A percentile compares a stretch with the other conserved stretches of the same genome.
Evolutionary conservation across 106 monocot species (phyloP).

Genomic region (Dendrobium nobile): DNA sequence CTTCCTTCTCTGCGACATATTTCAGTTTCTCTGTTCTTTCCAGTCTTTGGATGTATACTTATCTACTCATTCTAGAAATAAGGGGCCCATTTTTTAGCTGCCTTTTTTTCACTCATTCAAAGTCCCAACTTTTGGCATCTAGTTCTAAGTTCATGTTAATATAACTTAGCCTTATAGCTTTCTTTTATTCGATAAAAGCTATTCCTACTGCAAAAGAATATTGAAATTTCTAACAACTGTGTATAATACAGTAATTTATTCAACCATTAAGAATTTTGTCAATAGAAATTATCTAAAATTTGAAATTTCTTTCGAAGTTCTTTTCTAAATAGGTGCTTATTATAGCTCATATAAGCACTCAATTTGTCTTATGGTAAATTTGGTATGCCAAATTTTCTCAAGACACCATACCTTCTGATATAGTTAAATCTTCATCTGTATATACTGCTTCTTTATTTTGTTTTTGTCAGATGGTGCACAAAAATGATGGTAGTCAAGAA

Average conservation of each 20-base stretch:
- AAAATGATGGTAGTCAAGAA: not conserved
- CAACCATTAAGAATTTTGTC: not conserved
- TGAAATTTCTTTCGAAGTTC: too few relatives aligned
- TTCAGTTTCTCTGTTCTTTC: too few relatives aligned
- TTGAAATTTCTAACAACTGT: not conserved
- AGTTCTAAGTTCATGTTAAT: not conserved
- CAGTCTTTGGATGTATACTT: too few relatives aligned
- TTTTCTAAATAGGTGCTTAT: not conserved
- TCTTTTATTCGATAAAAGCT: too few relatives aligned
- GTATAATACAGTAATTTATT: not conserved
- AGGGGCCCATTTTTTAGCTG: too few relatives aligned
- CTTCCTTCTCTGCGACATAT: not conserved
- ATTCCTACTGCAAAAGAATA: not conserved
- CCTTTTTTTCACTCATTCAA: not conserved
- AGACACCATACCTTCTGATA: not conserved
- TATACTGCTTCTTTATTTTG: not conserved
- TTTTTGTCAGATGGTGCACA: slow-evolving; percentile 4
- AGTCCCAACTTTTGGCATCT: not conserved
- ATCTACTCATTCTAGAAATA: too few relatives aligned
- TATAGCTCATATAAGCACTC: not conserved
- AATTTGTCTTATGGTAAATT: not conserved
- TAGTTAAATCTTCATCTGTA: not conserved
- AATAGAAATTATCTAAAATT: not conserved
- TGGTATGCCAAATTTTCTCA: not conserved
- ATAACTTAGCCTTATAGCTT: not conserved